Base-by-base conservation (phyloP, 1,139 yeast species). In the Taphrina deformans region DNA sequence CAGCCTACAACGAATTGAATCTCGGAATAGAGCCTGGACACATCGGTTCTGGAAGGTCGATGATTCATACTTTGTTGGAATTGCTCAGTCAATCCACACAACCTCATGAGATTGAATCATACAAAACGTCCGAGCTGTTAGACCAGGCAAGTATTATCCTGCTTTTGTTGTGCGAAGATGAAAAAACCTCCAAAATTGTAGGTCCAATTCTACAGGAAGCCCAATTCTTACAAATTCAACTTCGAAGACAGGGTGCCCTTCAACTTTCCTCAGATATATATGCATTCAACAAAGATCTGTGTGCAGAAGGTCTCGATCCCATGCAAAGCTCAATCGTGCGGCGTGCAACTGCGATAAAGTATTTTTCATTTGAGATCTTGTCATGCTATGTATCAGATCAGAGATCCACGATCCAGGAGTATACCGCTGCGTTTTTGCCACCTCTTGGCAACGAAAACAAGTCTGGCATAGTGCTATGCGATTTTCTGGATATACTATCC, bases 21-120 rank as follows among this genome's bases (percentile, higher is more conserved):
- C 7, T 16, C 5, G 63, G 63, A 18, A 6, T 9, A 5, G 55
- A 48, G 2, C 40, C 63, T 14, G 63, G 63, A 27, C 56, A 59
- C 14, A 50, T 59, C 18, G 63, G 56, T 18, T 59, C 63, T 38
- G 63, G 56, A 59, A 18, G 50, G 4, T 59, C 63, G 9, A 21
- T 59, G 26, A n/a, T 50, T 26, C 63, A 59, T 21, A 18, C 31
- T n/a, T 21, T 59, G 26, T 7, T 59, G 18, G 38, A 10, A 10
- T 18, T 38, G 10, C 55, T 51, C 14, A 27, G n/a, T 2, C 27
- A 21, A 18, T 21, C 48, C 7, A 9, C 48, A 7, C 27, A 16
- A 10, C 9, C 12, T 7, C 48, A 9, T n/a, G 48, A 44, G 26
- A n/a, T 23, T 2, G 48, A 16, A 2, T 18, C 48, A 7, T 7